Evolutionary conservation across 805 yeast genomes (phyloP).

Genomic region (Tetrapisispora nanseiensis): DNA sequence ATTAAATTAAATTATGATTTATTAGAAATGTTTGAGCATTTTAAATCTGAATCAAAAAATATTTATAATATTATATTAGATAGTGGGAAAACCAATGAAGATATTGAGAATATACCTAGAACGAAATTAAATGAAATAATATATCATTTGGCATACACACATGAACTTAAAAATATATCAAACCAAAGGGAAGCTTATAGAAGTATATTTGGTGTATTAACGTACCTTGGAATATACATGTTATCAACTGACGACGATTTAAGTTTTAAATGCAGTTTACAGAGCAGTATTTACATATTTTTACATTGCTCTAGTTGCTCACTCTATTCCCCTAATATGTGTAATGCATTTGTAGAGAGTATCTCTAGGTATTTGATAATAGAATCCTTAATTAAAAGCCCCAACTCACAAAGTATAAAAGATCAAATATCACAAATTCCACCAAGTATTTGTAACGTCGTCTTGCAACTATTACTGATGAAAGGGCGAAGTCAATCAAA

Average conservation of each 20-base stretch:
- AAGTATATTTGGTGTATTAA: constrained; percentile 29
- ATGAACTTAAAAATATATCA: constrained; percentile 23
- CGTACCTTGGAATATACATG: constrained; percentile 18
- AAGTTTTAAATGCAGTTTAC: constrained; percentile 10
- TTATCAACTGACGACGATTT: constrained; percentile 9
- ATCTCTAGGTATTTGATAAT: constrained; percentile 29
- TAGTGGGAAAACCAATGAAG: background rate
- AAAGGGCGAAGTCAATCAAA: constrained; percentile 31
- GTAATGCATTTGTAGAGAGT: constrained; percentile 22
- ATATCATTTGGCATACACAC: constrained; percentile 32
- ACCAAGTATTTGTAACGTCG: constrained; percentile 27
- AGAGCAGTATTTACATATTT: constrained; percentile 31
- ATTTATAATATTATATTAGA: constrained; percentile 31
- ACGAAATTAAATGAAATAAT: constrained; percentile 26
- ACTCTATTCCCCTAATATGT: constrained; percentile 19
- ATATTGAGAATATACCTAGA: background rate
- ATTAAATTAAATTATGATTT: constrained; percentile 56
- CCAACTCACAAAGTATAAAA: constrained; percentile 12
- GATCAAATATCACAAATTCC: constrained; percentile 19
- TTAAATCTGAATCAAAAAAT: constrained; percentile 30
- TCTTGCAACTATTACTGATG: constrained; percentile 35
- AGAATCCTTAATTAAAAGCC: constrained; percentile 21
- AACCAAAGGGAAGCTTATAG: constrained; percentile 22
- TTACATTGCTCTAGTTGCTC: constrained; percentile 36
- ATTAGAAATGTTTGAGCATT: constrained; percentile 29